A percentile compares a stretch with the other conserved stretches of the same genome.
Conservation (phyloP, 441 rosid genomes). For the Syzygium malaccense region DNA sequence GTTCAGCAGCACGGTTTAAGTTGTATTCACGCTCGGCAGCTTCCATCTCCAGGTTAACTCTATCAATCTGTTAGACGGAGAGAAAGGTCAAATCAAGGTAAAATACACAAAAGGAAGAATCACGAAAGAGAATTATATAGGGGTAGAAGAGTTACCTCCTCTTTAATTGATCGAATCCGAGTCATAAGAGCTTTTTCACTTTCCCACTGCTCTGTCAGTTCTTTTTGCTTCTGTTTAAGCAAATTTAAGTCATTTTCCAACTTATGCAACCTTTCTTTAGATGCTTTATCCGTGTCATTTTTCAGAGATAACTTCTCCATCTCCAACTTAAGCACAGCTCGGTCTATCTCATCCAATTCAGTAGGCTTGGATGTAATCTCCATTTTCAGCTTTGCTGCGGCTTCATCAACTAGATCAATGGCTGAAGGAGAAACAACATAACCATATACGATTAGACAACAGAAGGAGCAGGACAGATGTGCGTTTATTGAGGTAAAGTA, state of each 20-base stretch:
- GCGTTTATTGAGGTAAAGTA: neutral
- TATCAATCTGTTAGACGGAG: constrained; percentile 56
- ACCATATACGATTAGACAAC: neutral
- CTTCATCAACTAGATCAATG: constrained; percentile 97
- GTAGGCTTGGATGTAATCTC: constrained; percentile 98
- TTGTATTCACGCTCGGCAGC: constrained; percentile 98
- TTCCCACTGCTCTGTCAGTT: constrained; percentile 92
- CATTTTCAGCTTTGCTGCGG: constrained; percentile 94
- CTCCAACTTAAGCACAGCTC: constrained; percentile 83
- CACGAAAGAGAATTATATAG: neutral
- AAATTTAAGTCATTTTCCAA: constrained; percentile 66
- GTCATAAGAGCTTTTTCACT: constrained; percentile 95
- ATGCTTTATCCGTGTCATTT: constrained; percentile 81
- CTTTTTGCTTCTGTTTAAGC: constrained; percentile 70
- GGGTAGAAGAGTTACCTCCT: constrained; percentile 44
- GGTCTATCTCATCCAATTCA: constrained; percentile 93
- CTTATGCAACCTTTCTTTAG: constrained; percentile 77
- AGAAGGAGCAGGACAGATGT: neutral
- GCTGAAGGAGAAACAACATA: constrained; percentile 37
- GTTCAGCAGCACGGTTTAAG: constrained; percentile 97
- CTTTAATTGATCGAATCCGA: constrained; percentile 82
- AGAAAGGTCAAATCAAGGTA: neutral
- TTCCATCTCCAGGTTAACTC: constrained; percentile 94
- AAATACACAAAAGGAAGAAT: neutral
- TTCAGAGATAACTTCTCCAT: constrained; percentile 92